Conservation (phyloP, 768 basidiomycete genomes). For the Hygrocybe coccinea region DNA sequence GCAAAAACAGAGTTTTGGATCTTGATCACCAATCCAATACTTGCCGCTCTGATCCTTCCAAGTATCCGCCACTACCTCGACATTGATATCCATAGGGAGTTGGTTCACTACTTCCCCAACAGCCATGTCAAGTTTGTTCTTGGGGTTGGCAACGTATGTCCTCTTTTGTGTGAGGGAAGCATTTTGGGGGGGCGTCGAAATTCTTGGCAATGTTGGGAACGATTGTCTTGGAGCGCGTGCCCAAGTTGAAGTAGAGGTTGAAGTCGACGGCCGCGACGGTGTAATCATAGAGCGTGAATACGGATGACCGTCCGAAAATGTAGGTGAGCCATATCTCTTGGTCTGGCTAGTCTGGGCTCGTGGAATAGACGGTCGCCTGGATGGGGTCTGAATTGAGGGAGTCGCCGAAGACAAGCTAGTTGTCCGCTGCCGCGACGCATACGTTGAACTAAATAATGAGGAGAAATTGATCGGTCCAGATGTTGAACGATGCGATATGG, state of each 20-base stretch:
- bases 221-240: conserved; percentile 65
- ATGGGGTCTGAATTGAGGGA: conserved; percentile 28
- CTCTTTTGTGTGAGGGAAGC: conserved; percentile 43
- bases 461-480: conserved; percentile 52
- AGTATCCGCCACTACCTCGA: conserved; percentile 74
- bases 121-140: conserved; percentile 86
- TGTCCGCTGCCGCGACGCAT: conserved; percentile 80
- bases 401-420: conserved; percentile 49
- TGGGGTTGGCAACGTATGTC: conserved; percentile 81
- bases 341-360: conserved; percentile 37
- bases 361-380: conserved; percentile 28
- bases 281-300: conserved; percentile 41
- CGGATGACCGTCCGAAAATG: conserved; percentile 55
- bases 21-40: conserved; percentile 93
- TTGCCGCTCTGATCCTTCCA: conserved; percentile 94
- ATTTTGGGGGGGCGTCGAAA: conserved; percentile 46
- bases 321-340: conserved; percentile 51
- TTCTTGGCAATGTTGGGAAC: conserved; percentile 40
- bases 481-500: conserved; percentile 55
- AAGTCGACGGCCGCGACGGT: conserved; percentile 37
- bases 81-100: conserved; percentile 76
- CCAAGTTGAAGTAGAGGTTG: conserved; percentile 57
- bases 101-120: conserved; percentile 90
- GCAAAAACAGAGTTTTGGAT: conserved; percentile 87
- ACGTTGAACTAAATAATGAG: conserved; percentile 60